Conservation (phyloP, 1,139 yeast genomes). For the Yamadazyma blattariae region DNA sequence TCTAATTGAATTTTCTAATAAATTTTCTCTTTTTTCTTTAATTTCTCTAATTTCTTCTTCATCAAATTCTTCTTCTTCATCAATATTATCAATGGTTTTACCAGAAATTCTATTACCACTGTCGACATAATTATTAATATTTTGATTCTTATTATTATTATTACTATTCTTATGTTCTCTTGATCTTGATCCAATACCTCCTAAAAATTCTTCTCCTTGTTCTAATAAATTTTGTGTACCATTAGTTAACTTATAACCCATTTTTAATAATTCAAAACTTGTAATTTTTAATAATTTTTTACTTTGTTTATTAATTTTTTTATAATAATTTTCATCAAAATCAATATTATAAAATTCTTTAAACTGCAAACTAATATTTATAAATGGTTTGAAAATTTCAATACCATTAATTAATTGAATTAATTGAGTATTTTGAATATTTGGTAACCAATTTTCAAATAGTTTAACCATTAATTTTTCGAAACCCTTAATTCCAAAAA, state of each 20-base stretch:
- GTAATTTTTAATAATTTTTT: conserved; percentile 75
- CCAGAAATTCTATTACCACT: background rate
- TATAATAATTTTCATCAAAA: conserved; percentile 42
- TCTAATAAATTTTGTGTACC: conserved; percentile 86
- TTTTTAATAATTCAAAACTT: conserved; percentile 72
- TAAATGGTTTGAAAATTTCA: conserved; percentile 75
- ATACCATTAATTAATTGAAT: conserved; percentile 80
- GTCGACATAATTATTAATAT: background rate
- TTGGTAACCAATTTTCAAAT: conserved; percentile 80
- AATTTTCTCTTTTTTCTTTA: conserved; percentile 11
- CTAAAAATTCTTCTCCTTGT: conserved; percentile 71
- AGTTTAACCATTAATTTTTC: conserved; percentile 54
- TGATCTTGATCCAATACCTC: conserved; percentile 60
- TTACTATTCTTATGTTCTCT: conserved; percentile 16
- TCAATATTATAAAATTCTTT: conserved; percentile 74
- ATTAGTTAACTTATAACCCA: conserved; percentile 84
- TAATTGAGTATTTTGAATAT: conserved; percentile 74
- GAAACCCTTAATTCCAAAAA: conserved; percentile 79
- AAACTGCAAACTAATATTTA: conserved; percentile 76
- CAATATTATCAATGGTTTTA: background rate
- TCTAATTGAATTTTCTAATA: conserved; percentile 14
- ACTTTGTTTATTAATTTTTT: conserved; percentile 78
- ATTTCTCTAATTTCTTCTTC: conserved; percentile 2
- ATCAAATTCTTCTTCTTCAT: background rate
- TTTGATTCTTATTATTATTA: background rate